Percentiles rank a stretch among this genome's conserved stretches.
Evolutionary conservation across 345 rosid species (phyloP).

Genomic region (Gossypium turneri): DNA sequence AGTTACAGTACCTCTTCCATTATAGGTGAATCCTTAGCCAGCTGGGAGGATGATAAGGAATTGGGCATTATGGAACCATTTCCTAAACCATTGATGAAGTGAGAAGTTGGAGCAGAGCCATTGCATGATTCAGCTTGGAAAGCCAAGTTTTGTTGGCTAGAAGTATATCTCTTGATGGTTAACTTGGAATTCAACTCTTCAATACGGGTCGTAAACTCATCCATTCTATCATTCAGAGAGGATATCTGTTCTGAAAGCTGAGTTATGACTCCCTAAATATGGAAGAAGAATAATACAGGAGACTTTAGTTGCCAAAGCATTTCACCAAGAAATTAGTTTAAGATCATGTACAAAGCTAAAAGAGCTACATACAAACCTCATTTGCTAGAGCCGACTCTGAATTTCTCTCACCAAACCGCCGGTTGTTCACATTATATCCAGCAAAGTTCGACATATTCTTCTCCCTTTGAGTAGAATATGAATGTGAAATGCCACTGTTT

Average conservation of each 20-base stretch:
- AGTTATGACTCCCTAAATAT: constrained; percentile 55
- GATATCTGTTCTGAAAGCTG: constrained; percentile 94
- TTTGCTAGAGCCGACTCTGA: constrained; percentile 41
- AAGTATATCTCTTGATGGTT: constrained; percentile 40
- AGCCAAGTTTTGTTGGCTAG: constrained; percentile 66
- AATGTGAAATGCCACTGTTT: constrained; percentile 81
- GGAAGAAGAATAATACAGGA: constrained; percentile 7
- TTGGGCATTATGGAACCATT: constrained; percentile 72
- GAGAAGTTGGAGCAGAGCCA: constrained; percentile 81
- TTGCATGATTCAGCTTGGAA: constrained; percentile 60
- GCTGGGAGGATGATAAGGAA: constrained; percentile 72
- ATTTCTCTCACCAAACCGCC: constrained; percentile 46
- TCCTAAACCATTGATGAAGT: constrained; percentile 76
- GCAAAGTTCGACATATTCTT: constrained; percentile 51
- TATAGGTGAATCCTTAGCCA: constrained; percentile 69
- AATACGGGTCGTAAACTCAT: constrained; percentile 67
- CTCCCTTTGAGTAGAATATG: constrained; percentile 79
- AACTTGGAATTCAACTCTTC: constrained; percentile 80
- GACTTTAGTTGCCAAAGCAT: constrained; percentile 6
- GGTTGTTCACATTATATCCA: constrained; percentile 35
- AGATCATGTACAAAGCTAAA: constrained; percentile 10
- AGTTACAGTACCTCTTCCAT: constrained; percentile 68
- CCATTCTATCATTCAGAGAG: constrained; percentile 81
- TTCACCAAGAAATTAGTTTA: constrained; percentile 1
- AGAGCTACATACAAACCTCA: constrained; percentile 38